These are phyloP conservation scores for Coccinonectria pachysandricola DNA, from an alignment of 2,329 filamentous ascomycete genomes.

Conservation along the genomic window DNA sequence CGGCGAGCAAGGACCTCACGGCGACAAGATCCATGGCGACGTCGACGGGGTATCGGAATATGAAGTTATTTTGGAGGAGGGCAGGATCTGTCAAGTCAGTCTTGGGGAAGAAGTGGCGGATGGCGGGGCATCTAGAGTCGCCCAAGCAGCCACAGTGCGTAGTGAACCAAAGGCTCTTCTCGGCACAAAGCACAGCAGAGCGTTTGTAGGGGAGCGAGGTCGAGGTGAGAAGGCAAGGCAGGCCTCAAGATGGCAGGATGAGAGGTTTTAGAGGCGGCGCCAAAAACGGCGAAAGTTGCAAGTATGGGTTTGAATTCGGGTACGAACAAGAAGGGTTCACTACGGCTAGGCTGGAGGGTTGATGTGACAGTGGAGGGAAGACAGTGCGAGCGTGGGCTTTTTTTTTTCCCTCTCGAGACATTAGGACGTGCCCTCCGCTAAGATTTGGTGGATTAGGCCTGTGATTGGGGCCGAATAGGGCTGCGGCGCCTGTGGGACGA, in stretches of 20 bases:
- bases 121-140: slow-evolving; percentile 18
- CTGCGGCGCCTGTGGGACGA: slow-evolving; percentile 15
- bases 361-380: too few relatives aligned
- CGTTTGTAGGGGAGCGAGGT: too few relatives aligned
- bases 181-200: background rate
- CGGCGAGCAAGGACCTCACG: slow-evolving; percentile 66
- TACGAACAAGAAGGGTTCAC: too few relatives aligned
- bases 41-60: slow-evolving; percentile 15
- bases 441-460: slow-evolving; percentile 7
- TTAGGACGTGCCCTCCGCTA: too few relatives aligned
- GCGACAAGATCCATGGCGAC: slow-evolving; percentile 60
- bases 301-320: too few relatives aligned
- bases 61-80: slow-evolving; percentile 13
- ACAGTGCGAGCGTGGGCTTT: too few relatives aligned
- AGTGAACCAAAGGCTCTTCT: background rate
- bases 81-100: slow-evolving; percentile 22
- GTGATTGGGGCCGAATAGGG: slow-evolving; percentile 18
- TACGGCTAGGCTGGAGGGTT: too few relatives aligned
- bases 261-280: too few relatives aligned
- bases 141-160: background rate
- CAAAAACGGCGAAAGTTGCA: too few relatives aligned
- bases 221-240: too few relatives aligned
- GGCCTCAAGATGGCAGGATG: too few relatives aligned
- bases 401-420: too few relatives aligned
- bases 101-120: slow-evolving; percentile 18